Evolutionary conservation across 2,329 filamentous ascomycete species (phyloP).

Genomic region (Claviceps capensis): DNA sequence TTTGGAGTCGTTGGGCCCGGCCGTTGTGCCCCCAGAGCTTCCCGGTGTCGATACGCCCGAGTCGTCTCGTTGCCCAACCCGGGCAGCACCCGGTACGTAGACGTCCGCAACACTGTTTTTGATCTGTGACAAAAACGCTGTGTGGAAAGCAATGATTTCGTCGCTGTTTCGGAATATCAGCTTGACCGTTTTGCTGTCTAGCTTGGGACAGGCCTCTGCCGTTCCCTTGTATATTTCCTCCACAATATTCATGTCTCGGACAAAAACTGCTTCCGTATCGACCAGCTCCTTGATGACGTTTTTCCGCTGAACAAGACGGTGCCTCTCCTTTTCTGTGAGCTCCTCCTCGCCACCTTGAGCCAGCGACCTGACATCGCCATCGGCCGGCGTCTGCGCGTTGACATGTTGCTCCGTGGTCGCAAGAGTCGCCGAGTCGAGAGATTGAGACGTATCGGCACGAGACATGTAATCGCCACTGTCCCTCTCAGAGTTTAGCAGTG

Average conservation of each 20-base stretch:
- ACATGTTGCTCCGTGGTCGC: constrained; percentile 27
- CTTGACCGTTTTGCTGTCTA: constrained; percentile 75
- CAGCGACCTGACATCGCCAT: constrained; percentile 22
- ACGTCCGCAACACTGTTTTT: constrained; percentile 69
- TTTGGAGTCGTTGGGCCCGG: constrained; percentile 34
- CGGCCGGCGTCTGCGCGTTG: constrained; percentile 22
- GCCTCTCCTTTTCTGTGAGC: constrained; percentile 41
- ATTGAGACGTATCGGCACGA: constrained; percentile 30
- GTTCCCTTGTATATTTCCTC: constrained; percentile 97
- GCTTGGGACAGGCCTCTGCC: constrained; percentile 63
- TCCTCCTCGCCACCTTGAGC: constrained; percentile 26
- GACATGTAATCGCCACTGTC: constrained; percentile 32
- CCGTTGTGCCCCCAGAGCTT: constrained; percentile 19
- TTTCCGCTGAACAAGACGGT: constrained; percentile 65
- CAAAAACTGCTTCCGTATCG: constrained; percentile 83
- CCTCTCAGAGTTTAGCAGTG: constrained; percentile 28
- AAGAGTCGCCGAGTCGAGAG: constrained; percentile 32
- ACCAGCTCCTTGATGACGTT: constrained; percentile 84
- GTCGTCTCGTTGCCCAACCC: constrained; percentile 27
- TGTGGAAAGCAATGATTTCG: constrained; percentile 79
- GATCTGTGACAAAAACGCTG: constrained; percentile 62
- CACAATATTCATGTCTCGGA: constrained; percentile 92
- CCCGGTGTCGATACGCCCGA: constrained; percentile 25
- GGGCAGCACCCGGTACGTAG: constrained; percentile 50
- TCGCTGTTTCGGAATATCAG: constrained; percentile 86